Evolutionary conservation across 371 early-diverging fungal genomes (phyloP).

Genomic region (Saksenaea vasiformis): DNA sequence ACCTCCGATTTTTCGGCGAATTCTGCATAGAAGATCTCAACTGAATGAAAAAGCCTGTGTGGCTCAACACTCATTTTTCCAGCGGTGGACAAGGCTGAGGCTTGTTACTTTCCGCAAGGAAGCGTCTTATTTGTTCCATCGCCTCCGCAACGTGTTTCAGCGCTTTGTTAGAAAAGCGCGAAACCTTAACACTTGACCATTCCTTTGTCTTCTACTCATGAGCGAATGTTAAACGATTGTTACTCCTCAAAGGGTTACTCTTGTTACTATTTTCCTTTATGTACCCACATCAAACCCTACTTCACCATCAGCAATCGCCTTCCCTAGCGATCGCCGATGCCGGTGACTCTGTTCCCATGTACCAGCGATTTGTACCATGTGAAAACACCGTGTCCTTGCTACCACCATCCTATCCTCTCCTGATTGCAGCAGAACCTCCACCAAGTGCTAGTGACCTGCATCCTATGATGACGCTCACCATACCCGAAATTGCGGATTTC

Average conservation of each 20-base stretch:
- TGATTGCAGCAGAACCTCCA: not conserved
- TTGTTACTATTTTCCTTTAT: not conserved
- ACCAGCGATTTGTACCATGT: not conserved
- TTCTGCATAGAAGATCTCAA: too few relatives aligned
- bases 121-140: not conserved
- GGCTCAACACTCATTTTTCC: too few relatives aligned
- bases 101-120: not conserved
- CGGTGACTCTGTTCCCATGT: not conserved
- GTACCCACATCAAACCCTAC: not conserved
- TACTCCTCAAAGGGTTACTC: too few relatives aligned
- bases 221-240: not conserved
- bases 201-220: not conserved
- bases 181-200: not conserved
- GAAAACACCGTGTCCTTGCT: conserved; percentile 1
- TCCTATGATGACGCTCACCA: conserved; percentile 23
- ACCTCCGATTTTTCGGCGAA: too few relatives aligned
- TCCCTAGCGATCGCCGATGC: not conserved
- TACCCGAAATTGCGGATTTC: conserved; percentile 56
- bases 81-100: not conserved
- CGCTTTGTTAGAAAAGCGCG: not conserved
- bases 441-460: conserved; percentile 34
- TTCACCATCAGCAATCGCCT: not conserved
- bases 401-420: not conserved
- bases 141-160: not conserved
- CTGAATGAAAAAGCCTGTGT: too few relatives aligned